A percentile compares a stretch with the other conserved stretches of the same genome.
These are phyloP conservation scores for Edaphochlamys debaryana DNA, from an alignment of 139 green algal species.

Conservation along the genomic window DNA sequence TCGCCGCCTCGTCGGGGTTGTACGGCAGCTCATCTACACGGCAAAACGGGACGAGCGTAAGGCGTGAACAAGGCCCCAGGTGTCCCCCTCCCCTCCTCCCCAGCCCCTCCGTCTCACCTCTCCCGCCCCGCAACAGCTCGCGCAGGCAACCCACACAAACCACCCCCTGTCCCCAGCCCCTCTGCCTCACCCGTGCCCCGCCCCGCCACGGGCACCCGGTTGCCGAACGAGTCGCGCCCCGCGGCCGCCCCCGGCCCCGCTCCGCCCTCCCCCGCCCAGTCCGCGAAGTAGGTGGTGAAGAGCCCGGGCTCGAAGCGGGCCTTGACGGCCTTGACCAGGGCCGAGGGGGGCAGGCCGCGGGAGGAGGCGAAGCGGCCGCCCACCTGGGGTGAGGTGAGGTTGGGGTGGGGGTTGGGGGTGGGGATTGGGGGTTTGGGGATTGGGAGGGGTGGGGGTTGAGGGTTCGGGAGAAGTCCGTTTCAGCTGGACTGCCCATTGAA, in stretches of 20 bases:
- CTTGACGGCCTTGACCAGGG: constrained; percentile 24
- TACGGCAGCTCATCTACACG: constrained; percentile 22
- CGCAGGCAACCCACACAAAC: no score
- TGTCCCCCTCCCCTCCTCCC: no score
- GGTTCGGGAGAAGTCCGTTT: no score
- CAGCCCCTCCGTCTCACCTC: no score
- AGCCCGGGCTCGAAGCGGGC: constrained; percentile 32
- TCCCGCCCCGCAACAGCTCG: no score
- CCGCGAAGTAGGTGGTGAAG: constrained; percentile 20
- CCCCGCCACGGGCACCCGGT: neutral
- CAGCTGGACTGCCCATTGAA: no score
- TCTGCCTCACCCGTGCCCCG: constrained; percentile 8
- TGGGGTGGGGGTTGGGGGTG: neutral
- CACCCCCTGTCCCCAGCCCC: no score
- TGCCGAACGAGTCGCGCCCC: neutral
- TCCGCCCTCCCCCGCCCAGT: neutral
- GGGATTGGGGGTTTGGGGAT: neutral
- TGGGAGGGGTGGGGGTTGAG: no score
- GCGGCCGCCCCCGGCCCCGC: neutral
- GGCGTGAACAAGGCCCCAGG: no score
- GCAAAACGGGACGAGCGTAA: neutral
- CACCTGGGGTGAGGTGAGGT: neutral
- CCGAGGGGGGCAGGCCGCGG: neutral
- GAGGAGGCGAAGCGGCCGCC: neutral
- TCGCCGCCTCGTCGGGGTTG: constrained; percentile 18